Evolutionary conservation across 2,329 filamentous ascomycete species (phyloP).

Genomic region (Scedosporium boydii): DNA sequence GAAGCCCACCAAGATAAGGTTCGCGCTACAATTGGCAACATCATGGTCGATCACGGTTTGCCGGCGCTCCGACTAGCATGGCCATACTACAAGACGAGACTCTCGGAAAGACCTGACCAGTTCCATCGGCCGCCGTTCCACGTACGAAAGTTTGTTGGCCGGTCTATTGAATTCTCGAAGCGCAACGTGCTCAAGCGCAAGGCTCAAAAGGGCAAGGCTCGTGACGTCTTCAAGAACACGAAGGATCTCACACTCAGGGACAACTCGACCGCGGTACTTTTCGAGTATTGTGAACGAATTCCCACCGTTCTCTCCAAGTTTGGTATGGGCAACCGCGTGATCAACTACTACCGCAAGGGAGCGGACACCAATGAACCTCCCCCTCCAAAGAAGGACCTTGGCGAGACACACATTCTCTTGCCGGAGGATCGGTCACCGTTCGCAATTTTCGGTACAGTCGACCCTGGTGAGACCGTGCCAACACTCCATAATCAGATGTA

Average conservation of each 20-base stretch:
- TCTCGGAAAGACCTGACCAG: conserved; percentile 63
- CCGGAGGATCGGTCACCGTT: conserved; percentile 96
- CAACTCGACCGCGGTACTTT: conserved; percentile 76
- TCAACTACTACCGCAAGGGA: conserved; percentile 93
- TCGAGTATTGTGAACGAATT: conserved; percentile 93
- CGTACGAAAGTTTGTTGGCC: conserved; percentile 58
- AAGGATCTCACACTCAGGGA: conserved; percentile 80
- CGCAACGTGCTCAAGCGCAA: conserved; percentile 71
- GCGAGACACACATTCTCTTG: conserved; percentile 78
- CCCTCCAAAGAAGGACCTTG: conserved; percentile 72
- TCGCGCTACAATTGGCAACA: conserved; percentile 79
- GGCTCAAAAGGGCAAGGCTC: conserved; percentile 68
- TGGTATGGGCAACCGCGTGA: conserved; percentile 90
- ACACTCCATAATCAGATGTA: conserved; percentile 95
- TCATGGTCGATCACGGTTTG: conserved; percentile 89
- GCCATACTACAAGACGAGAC: conserved; percentile 88
- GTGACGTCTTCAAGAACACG: conserved; percentile 69
- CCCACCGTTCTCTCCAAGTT: conserved; percentile 91
- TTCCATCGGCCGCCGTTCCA: conserved; percentile 76
- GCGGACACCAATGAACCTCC: conserved; percentile 61
- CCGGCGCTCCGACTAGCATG: conserved; percentile 86
- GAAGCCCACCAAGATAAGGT: conserved; percentile 97
- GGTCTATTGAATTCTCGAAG: conserved; percentile 62
- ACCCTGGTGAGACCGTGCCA: conserved; percentile 80
- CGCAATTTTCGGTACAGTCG: conserved; percentile 86